Evolutionary conservation across 768 basidiomycete species (phyloP).

Genomic region (Chalciporus chontae): DNA sequence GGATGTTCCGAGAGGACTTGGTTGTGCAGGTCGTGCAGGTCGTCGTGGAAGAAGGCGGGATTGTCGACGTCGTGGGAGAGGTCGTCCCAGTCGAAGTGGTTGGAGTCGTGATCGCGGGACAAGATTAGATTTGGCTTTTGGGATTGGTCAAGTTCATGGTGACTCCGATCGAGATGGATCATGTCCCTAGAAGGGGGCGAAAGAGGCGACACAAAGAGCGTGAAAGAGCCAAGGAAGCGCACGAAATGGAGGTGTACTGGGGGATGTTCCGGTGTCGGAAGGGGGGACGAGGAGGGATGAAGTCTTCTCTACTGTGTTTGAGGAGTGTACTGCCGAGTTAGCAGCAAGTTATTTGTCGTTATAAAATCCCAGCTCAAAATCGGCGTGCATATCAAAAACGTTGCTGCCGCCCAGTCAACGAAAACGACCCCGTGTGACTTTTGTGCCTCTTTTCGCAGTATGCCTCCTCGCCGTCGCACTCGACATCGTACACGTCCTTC

Average conservation of each 20-base stretch:
- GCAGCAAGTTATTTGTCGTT: conserved; percentile 22
- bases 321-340: conserved; percentile 2
- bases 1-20: conserved; percentile 13
- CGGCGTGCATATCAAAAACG: conserved; percentile 34
- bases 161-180: conserved; percentile 55
- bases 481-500: conserved; percentile 1
- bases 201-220: background rate
- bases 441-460: conserved; percentile 18
- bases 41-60: conserved; percentile 27
- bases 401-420: conserved; percentile 17
- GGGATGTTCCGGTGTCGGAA: background rate
- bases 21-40: conserved; percentile 15
- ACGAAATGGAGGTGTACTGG: conserved; percentile 1
- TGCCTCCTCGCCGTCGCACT: background rate
- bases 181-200: conserved; percentile 26
- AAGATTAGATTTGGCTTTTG: conserved; percentile 43
- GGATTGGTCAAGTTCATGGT: conserved; percentile 36
- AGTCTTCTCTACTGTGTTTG: background rate
- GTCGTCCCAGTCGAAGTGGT: conserved; percentile 35
- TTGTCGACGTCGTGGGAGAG: conserved; percentile 23
- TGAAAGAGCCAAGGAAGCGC: conserved; percentile 4
- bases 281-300: background rate
- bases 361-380: conserved; percentile 31
- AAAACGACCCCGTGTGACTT: conserved; percentile 25
- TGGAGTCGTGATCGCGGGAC: conserved; percentile 31